Base-by-base conservation (phyloP, 768 basidiomycete species). In the Agrocybe praecox region DNA sequence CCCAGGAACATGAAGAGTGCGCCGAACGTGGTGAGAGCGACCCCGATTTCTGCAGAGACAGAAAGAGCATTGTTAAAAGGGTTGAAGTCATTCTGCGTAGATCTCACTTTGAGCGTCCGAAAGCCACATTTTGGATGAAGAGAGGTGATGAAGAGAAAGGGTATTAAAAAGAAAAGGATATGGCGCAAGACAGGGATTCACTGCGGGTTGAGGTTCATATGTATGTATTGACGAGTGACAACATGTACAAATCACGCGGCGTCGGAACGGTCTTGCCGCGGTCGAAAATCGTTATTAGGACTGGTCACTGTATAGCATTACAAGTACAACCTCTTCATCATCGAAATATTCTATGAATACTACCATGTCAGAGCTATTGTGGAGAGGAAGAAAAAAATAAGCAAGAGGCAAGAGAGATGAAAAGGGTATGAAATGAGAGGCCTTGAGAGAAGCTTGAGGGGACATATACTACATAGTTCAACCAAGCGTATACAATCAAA, bases 1-100 rank as follows among this genome's bases (percentile, higher is more conserved):
- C 97, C 97, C 36, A 99, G 81, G 67, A 98, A 80, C 90, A 98
- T 96, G 80, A 99, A 99, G 58, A 96, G 79, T 36, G 83, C 88
- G 52, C 97, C 97, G 65, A 97, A 97, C 17, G 95, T 92, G 44
- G 96, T 98, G 62, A 98, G 85, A 49, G 94, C 96, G 56, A 98
- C 96, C 64, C 96, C 94, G 64, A 97, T 96, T 80, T 96, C 94
- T 96, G 71, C 14, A 19, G 15, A 43, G 18, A n/a, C n/a, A n/a
- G n/a, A n/a, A n/a, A n/a, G n/a, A n/a, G n/a, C n/a, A n/a, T n/a
- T n/a, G n/a, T n/a, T n/a, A n/a, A n/a, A n/a, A n/a, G n/a, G n/a
- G n/a, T n/a, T n/a, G n/a, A n/a, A n/a, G n/a, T n/a, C n/a, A n/a
- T n/a, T n/a, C n/a, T n/a, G n/a, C n/a, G n/a, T n/a, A n/a, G n/a